phyloP scores from a whole-genome alignment of 2,329 filamentous ascomycete species.

The Apiospora koreana region DNA sequence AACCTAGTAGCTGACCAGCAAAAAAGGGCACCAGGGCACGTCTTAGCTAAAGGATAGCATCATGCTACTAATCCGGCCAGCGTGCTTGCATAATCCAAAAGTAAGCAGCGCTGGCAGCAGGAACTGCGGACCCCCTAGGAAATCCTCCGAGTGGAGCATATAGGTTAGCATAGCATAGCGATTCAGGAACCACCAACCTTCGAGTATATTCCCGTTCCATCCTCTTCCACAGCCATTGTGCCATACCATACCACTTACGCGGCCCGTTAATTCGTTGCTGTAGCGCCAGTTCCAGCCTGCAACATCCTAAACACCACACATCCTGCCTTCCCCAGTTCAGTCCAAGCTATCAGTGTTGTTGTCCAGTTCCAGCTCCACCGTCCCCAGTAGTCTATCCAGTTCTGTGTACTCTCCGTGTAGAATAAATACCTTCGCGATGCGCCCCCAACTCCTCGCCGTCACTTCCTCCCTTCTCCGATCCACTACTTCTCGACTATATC shows the following conservation, averaged over 20 bases:
- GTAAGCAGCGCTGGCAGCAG: background rate
- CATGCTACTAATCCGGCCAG: background rate
- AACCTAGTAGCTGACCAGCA: background rate
- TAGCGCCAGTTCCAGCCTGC: background rate
- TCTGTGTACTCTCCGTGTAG: background rate
- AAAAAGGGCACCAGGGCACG: background rate
- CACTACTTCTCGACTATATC: background rate
- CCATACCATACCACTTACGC: background rate
- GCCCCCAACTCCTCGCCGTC: slow-evolving; percentile 8
- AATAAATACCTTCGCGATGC: slow-evolving; percentile 11
- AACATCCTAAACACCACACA: background rate
- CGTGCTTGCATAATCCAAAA: slow-evolving; percentile 1
- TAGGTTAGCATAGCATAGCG: too few relatives aligned
- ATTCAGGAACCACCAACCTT: background rate
- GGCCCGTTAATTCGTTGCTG: background rate
- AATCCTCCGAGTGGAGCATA: background rate
- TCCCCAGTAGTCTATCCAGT: background rate
- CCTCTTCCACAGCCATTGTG: background rate
- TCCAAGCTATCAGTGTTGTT: too few relatives aligned
- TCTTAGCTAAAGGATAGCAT: background rate
- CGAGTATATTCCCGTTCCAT: slow-evolving; percentile 3
- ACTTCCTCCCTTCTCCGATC: slow-evolving; percentile 8
- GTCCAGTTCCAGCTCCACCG: background rate
- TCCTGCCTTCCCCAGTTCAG: too few relatives aligned
- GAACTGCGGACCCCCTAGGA: background rate